These are phyloP conservation scores for Solanum pennellii DNA, from an alignment of 257 asterid species.

Conservation along the genomic window DNA sequence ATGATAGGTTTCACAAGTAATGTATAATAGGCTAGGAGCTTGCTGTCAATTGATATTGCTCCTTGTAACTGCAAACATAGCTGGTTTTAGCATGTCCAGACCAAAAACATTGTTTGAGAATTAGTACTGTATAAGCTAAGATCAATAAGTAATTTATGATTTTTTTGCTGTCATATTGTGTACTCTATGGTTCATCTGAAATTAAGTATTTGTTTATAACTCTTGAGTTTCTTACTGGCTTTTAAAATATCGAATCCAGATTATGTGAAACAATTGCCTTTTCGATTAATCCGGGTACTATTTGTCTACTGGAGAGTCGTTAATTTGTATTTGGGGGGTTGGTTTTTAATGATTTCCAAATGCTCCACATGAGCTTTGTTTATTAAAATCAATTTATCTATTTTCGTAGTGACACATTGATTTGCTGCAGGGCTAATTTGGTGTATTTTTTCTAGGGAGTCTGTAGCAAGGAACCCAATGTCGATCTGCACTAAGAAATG, in stretches of 20 bases:
- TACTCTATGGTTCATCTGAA: not conserved
- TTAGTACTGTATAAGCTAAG: not conserved
- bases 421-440: not conserved
- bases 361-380: not conserved
- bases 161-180: not conserved
- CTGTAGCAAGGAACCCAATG: not conserved
- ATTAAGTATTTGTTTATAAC: not conserved
- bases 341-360: not conserved
- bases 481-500: not conserved
- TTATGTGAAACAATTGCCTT: not conserved
- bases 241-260: not conserved
- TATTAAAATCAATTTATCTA: not conserved
- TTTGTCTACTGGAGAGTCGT: not conserved
- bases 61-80: not conserved
- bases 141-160: not conserved
- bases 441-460: not conserved
- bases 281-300: not conserved
- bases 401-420: not conserved
- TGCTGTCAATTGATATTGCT: not conserved
- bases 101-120: not conserved
- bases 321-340: not conserved
- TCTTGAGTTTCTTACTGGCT: not conserved
- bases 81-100: not conserved
- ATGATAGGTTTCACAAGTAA: not conserved
- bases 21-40: not conserved